Base-by-base conservation (phyloP, 2,329 filamentous ascomycete genomes). In the Onygenales sp. region DNA sequence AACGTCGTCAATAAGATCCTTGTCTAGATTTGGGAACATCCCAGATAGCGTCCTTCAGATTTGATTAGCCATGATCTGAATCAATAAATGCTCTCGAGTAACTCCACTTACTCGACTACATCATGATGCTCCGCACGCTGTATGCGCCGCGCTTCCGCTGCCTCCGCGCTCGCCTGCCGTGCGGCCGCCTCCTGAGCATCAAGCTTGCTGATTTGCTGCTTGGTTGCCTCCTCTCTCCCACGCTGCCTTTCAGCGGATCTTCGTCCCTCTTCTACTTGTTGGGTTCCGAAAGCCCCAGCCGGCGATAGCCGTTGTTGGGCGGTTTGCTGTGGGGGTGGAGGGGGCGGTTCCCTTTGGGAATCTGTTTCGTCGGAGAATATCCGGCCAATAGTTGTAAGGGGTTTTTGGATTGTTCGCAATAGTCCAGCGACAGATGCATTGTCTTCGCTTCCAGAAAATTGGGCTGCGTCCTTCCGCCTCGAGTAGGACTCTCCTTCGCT, bases 1-100 rank as follows among this genome's bases (percentile, higher is more conserved):
- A 42, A 98, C 93, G 72, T 98, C 93, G 63, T 91, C 91, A 65
- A 98, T 97, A 39, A 98, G 81, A 48, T 98, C 94, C 63, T 84
- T 83, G 68, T 98, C 93, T 49, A 98, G 75, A 65, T 94, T 90
- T 0, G 93, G 93, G 68, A 98, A 98, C 93, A 98, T 98, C 62
- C 89, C 87, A 47, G 88, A 85, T 54, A 98, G 74, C 37, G 93
- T 97, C 71, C 74, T 76, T 14, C 37, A 39, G 21, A 49, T 60
- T 44, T 17, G 27, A 9, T 39, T 42, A 32, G 51, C 14, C n/a
- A 40, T 14, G 44, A 27, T 49, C 42, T 45, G 48, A 8, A 13
- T 51, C n/a, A 42, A 43, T 10, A 14, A 14, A 40, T 11, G 13
- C 21, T 21, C 14, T 3, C 14, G 11, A 40, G 14, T 21, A 17